phyloP scores from a whole-genome alignment of 306 rosid species.

The Lablab purpureus region DNA sequence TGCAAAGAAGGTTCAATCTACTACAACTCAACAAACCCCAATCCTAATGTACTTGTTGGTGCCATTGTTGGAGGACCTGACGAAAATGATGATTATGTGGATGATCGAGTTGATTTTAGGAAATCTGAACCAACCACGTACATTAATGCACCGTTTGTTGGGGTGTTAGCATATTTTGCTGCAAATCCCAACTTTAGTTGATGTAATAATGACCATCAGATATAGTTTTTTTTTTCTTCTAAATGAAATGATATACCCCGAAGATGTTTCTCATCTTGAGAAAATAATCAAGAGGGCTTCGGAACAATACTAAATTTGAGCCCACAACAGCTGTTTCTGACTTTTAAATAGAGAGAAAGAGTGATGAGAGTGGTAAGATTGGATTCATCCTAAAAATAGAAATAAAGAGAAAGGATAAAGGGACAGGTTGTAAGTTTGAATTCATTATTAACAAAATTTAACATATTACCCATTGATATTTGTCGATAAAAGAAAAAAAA shows the following conservation, averaged over 20 bases:
- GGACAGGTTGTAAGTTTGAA: too few species aligned
- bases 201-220: background rate
- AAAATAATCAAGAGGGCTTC: constrained; percentile 46
- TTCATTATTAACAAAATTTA: too few species aligned
- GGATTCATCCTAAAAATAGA: too few species aligned
- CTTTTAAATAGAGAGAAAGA: constrained; percentile 5
- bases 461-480: too few species aligned
- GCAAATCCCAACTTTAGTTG: constrained; percentile 63
- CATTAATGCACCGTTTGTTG: constrained; percentile 91
- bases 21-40: constrained; percentile 70
- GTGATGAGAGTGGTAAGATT: too few species aligned
- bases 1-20: constrained; percentile 78
- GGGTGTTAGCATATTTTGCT: constrained; percentile 71
- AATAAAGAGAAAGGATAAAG: too few species aligned
- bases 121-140: constrained; percentile 89
- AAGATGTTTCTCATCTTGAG: constrained; percentile 65
- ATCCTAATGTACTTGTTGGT: constrained; percentile 76
- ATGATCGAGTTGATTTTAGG: constrained; percentile 72
- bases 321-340: constrained; percentile 24
- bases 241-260: constrained; percentile 25
- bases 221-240: constrained; percentile 12
- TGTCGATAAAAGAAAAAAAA: too few species aligned
- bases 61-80: constrained; percentile 90
- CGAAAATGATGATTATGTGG: constrained; percentile 68
- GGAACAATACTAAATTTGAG: background rate